Evolutionary conservation across 2,329 filamentous ascomycete genomes (phyloP), one percentile per base, ranked within the genome.

Genomic region (Cucurbitaria berberidis): DNA sequence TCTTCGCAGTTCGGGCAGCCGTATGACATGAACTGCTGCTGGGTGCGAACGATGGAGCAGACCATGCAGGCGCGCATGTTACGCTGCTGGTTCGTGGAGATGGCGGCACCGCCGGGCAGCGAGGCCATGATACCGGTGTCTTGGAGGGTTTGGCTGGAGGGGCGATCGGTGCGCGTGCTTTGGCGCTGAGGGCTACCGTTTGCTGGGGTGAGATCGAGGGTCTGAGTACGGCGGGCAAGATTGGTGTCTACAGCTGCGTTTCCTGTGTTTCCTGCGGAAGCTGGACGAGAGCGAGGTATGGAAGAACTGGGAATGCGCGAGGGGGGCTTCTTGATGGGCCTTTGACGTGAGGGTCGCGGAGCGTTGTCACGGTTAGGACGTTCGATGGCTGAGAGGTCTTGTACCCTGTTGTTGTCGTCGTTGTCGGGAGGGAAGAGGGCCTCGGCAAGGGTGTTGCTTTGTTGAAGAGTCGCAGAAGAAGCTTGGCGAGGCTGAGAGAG

Each of bases 1-100:
- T 90, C 86, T 73, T 97, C 93, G 83, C 95, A 99, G 82, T 99
- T 99, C 57, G 95, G 95, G 74, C 95, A 99, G 64, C 95, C 95
- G 72, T 90, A 84, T 68, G 86, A 85, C 68, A 88, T 83, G 83
- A 99, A 99, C 75, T 90, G 89, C 63, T 82, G 83, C 70, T 88
- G 86, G 56, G 90, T 88, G 82, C 93, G 91, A 62, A 98, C 91
- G 73, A 98, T 89, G 48, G 91, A 93, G 85, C 95, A 99, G 66
- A 98, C 91, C 92, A 99, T 97, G 82, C 95, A 99, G 70, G 95
- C 95, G 77, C 95, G 93, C 64, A 96, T 85, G 74, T 90, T 88
- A 77, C 93, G 90, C 80, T 89, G 87, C 77, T 95, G 90, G 73
- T 82, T 83, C 6, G 89, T 84, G 15, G 89, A 79, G 57, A 92